Evolutionary conservation across 106 monocot species (phyloP).

Genomic region (Agapanthus africanus): DNA sequence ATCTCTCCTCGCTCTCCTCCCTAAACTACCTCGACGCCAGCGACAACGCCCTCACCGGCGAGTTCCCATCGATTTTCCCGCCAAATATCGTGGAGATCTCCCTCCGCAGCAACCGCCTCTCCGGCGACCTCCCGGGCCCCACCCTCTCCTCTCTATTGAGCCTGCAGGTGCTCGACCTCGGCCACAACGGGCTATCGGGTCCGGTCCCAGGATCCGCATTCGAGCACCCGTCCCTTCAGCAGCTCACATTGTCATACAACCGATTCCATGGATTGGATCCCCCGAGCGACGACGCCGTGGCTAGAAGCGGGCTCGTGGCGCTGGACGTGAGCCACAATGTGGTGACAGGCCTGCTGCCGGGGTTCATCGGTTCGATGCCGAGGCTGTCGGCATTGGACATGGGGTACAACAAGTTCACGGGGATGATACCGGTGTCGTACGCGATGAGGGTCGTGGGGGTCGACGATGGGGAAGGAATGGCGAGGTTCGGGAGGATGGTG

Average conservation of each 20-base stretch:
- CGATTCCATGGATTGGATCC: conserved; percentile 16
- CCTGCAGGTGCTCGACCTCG: conserved; percentile 59
- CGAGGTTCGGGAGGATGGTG: conserved; percentile 40
- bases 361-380: conserved; percentile 37
- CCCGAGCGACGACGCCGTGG: conserved; percentile 4
- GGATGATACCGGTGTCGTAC: conserved; percentile 56
- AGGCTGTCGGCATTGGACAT: conserved; percentile 44
- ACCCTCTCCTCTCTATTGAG: conserved; percentile 7
- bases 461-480: background rate
- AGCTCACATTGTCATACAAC: conserved; percentile 41
- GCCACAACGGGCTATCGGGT: conserved; percentile 41
- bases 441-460: conserved; percentile 32
- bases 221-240: conserved; percentile 55
- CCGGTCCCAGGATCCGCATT: conserved; percentile 36
- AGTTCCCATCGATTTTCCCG: conserved; percentile 30
- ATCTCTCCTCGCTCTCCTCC: conserved; percentile 12
- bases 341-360: conserved; percentile 40
- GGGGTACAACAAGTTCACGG: conserved; percentile 49
- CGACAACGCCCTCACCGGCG: conserved; percentile 46
- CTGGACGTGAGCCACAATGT: conserved; percentile 47
- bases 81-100: conserved; percentile 31
- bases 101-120: conserved; percentile 31
- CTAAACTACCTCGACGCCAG: conserved; percentile 47
- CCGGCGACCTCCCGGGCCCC: conserved; percentile 20
- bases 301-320: conserved; percentile 34